Percentiles rank a stretch among this genome's conserved stretches.
These are phyloP conservation scores for Rutstroemia sp. DNA, from an alignment of 2,329 filamentous ascomycete genomes.

Conservation along the genomic window DNA sequence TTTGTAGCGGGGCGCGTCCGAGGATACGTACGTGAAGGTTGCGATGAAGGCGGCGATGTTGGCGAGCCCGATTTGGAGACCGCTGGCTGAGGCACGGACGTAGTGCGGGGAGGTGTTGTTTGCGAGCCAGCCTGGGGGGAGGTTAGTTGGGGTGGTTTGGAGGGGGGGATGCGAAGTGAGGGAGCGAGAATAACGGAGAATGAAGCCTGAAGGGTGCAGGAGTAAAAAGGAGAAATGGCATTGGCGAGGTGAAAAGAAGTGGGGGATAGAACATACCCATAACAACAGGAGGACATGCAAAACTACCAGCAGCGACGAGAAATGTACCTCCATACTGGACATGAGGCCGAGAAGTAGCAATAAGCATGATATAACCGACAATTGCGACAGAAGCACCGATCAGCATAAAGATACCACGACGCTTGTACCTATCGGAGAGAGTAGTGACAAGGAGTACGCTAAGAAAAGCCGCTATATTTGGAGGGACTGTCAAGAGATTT, in stretches of 20 bases:
- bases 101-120: slow-evolving; percentile 6
- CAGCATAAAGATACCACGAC: slow-evolving; percentile 65
- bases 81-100: slow-evolving; percentile 3
- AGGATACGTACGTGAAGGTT: slow-evolving; percentile 59
- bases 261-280: not conserved
- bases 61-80: slow-evolving; percentile 43
- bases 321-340: slow-evolving; percentile 79
- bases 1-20: slow-evolving; percentile 45
- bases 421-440: slow-evolving; percentile 63
- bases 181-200: not conserved
- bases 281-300: slow-evolving; percentile 47
- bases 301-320: slow-evolving; percentile 78
- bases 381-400: slow-evolving; percentile 62
- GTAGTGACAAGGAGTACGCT: slow-evolving; percentile 64
- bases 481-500: slow-evolving; percentile 41
- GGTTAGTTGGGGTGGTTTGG: not conserved
- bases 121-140: slow-evolving; percentile 1
- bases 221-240: no score
- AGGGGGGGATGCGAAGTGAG: no score
- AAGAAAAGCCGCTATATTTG: slow-evolving; percentile 56
- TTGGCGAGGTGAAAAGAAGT: no score
- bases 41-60: slow-evolving; percentile 69
- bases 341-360: slow-evolving; percentile 52
- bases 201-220: not conserved
- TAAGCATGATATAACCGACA: slow-evolving; percentile 69